Percentiles rank a stretch among this genome's conserved stretches.
Conservation (phyloP, 495 filamentous ascomycete genomes). For the Penicillium lividum region DNA sequence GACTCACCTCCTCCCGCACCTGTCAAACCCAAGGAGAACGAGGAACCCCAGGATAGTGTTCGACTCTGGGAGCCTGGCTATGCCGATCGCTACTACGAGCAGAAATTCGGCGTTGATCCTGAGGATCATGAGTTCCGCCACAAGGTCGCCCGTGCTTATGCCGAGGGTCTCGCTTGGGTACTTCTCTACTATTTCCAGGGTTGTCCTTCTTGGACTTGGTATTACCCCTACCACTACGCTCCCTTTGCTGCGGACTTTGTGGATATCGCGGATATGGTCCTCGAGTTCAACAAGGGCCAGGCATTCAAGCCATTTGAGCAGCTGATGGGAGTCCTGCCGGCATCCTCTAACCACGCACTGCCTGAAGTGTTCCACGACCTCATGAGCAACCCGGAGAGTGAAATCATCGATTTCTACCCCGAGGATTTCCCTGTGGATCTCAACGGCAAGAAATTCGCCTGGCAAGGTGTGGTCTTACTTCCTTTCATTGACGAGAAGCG, state of each 20-base stretch:
- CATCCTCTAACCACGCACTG: conserved; percentile 87
- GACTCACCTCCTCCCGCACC: conserved; percentile 48
- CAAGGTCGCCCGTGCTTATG: conserved; percentile 89
- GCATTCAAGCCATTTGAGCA: conserved; percentile 95
- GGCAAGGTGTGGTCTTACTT: conserved; percentile 92
- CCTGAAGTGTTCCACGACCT: conserved; percentile 81
- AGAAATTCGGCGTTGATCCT: conserved; percentile 89
- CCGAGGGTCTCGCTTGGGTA: conserved; percentile 99
- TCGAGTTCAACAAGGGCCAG: conserved; percentile 81
- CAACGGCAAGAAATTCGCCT: conserved; percentile 97
- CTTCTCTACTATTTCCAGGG: conserved; percentile 97
- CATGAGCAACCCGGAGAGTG: conserved; percentile 83
- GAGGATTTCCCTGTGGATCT: conserved; percentile 90
- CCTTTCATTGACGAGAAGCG: conserved; percentile 95
- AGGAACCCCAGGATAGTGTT: conserved; percentile 74
- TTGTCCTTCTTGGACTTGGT: conserved; percentile 98
- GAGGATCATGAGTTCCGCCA: conserved; percentile 83
- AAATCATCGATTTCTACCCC: conserved; percentile 97
- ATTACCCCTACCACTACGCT: conserved; percentile 97
- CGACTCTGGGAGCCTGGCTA: conserved; percentile 95
- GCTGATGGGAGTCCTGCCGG: conserved; percentile 96
- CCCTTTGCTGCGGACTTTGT: conserved; percentile 96
- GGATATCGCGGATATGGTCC: conserved; percentile 73
- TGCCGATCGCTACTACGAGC: conserved; percentile 92
- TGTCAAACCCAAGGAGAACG: conserved; percentile 51